A percentile compares a stretch with the other conserved stretches of the same genome.
These are phyloP conservation scores for Volvox carteri DNA, from an alignment of 163 green algal species.

Conservation along the genomic window DNA sequence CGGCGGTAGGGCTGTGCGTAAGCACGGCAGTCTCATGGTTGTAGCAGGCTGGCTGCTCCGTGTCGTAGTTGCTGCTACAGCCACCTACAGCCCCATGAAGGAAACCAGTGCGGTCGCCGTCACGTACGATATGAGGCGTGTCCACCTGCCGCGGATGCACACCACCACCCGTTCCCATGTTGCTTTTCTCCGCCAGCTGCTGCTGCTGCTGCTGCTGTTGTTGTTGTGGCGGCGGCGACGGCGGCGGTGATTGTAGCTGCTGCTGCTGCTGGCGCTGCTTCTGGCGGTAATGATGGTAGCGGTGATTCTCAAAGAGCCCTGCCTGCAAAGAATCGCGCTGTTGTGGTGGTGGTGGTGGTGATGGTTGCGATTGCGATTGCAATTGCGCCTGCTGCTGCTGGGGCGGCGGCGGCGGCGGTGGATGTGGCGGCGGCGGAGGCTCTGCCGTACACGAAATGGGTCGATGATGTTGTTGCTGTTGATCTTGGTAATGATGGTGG, in stretches of 20 bases:
- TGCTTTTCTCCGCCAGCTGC: not conserved
- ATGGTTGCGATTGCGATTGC: not conserved
- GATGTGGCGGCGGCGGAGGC: not conserved
- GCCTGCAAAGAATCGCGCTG: not conserved
- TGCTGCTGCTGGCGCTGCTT: not conserved
- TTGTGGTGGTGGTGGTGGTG: not conserved
- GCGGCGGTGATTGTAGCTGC: not conserved
- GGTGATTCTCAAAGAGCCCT: not conserved
- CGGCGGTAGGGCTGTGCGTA: not conserved
- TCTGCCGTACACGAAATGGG: not conserved
- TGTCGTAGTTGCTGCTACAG: not conserved
- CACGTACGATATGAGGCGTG: not conserved
- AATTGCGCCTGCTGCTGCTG: constrained; percentile 10
- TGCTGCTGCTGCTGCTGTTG: not conserved
- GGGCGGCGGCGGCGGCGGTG: not conserved
- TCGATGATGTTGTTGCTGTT: constrained; percentile 6
- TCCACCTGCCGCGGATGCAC: no score
- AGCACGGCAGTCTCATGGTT: not conserved
- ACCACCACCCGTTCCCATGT: no score
- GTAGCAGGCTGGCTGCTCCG: not conserved
- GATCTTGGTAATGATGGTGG: no score
- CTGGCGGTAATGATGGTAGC: not conserved
- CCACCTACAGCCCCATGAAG: not conserved
- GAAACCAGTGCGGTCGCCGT: not conserved
- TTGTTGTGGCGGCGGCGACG: not conserved